These are phyloP conservation scores for Stagonosporopsis chrysanthemi DNA, from an alignment of 2,329 filamentous ascomycete genomes.

Conservation along the genomic window DNA sequence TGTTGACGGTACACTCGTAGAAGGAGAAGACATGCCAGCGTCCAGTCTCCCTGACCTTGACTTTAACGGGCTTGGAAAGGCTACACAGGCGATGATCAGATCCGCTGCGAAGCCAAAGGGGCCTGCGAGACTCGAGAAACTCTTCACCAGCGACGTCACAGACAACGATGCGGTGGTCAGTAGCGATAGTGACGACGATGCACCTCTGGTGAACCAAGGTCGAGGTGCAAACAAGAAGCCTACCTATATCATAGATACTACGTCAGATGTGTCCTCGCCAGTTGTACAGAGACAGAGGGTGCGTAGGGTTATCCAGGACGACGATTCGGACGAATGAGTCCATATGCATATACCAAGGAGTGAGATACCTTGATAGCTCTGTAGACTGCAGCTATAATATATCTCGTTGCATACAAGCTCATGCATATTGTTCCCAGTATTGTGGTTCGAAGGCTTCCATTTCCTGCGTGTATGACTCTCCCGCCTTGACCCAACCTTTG, in stretches of 20 bases:
- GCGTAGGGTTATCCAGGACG: slow-evolving; percentile 42
- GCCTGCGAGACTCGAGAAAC: slow-evolving; percentile 36
- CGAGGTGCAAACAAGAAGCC: slow-evolving; percentile 24
- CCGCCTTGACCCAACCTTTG: slow-evolving; percentile 56
- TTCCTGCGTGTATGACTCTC: slow-evolving; percentile 46
- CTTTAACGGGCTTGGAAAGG: slow-evolving; percentile 38
- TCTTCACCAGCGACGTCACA: slow-evolving; percentile 46
- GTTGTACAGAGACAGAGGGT: slow-evolving; percentile 33
- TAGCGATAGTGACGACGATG: slow-evolving; percentile 46
- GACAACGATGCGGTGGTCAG: slow-evolving; percentile 45
- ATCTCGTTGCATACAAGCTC: neutral
- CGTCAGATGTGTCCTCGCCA: slow-evolving; percentile 34
- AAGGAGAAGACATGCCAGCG: slow-evolving; percentile 39
- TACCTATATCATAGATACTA: slow-evolving; percentile 34
- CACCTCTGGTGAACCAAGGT: slow-evolving; percentile 19
- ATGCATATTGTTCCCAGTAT: slow-evolving; percentile 53
- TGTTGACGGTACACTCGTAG: slow-evolving; percentile 52
- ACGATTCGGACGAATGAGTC: slow-evolving; percentile 40
- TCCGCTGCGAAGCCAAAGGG: slow-evolving; percentile 32
- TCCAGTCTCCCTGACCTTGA: slow-evolving; percentile 44
- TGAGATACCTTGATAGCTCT: neutral
- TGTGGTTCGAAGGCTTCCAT: slow-evolving; percentile 53
- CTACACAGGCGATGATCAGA: slow-evolving; percentile 44
- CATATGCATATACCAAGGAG: neutral
- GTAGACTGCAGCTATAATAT: neutral